Percentiles rank a stretch among this genome's conserved stretches.
Conservation (phyloP, 768 basidiomycete genomes). For the Rhizopogon roseolus region DNA sequence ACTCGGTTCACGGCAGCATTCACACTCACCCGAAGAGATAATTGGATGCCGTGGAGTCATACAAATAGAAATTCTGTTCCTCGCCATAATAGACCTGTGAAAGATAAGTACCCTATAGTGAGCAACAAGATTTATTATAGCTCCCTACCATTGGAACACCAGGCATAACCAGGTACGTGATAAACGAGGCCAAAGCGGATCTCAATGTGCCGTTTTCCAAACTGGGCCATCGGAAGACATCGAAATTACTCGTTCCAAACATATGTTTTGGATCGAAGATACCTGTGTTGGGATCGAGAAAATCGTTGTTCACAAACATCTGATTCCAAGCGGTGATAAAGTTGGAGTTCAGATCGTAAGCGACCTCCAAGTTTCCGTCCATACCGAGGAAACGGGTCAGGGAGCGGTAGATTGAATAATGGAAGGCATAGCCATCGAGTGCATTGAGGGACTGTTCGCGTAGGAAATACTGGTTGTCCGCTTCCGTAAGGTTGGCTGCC, state of each 20-base stretch:
- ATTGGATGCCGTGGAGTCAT: slow-evolving; percentile 84
- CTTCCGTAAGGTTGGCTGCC: slow-evolving; percentile 61
- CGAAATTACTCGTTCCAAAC: slow-evolving; percentile 93
- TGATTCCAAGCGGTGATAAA: slow-evolving; percentile 90
- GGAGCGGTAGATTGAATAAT: slow-evolving; percentile 90
- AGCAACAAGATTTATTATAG: too few relatives aligned
- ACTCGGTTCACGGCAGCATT: neutral
- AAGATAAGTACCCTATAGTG: neutral
- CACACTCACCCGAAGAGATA: slow-evolving; percentile 78
- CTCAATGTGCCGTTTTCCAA: slow-evolving; percentile 78
- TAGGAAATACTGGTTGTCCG: slow-evolving; percentile 72
- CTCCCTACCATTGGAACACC: slow-evolving; percentile 70
- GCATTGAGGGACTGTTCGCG: slow-evolving; percentile 56
- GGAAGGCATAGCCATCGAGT: slow-evolving; percentile 83
- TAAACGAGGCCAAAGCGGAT: slow-evolving; percentile 72
- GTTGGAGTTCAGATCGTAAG: slow-evolving; percentile 78
- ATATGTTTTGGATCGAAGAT: slow-evolving; percentile 79
- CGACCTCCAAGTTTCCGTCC: slow-evolving; percentile 92
- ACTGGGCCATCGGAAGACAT: slow-evolving; percentile 92
- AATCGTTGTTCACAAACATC: slow-evolving; percentile 86
- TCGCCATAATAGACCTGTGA: slow-evolving; percentile 80
- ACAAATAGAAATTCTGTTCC: slow-evolving; percentile 87
- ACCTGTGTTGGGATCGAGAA: slow-evolving; percentile 67
- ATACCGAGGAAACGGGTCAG: slow-evolving; percentile 87
- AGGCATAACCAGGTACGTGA: slow-evolving; percentile 78